Evolutionary conservation across 768 basidiomycete genomes (phyloP).

Genomic region (Xerocomellus intermedius): DNA sequence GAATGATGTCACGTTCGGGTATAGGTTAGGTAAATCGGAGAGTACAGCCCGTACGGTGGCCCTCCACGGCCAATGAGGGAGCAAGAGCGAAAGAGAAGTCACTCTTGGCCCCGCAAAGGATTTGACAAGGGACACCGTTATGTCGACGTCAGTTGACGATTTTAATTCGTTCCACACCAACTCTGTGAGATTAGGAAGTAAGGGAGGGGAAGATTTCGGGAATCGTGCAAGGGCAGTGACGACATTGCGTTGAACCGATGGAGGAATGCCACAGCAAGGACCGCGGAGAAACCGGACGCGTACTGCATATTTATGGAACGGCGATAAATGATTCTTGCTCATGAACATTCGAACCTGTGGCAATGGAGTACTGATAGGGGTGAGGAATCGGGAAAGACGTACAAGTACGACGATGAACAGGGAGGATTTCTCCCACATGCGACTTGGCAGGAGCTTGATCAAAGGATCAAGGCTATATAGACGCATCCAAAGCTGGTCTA

Average conservation of each 20-base stretch:
- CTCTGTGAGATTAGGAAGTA: constrained; percentile 12
- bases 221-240: constrained; percentile 6
- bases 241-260: constrained; percentile 4
- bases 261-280: constrained; percentile 1
- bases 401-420: background rate
- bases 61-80: background rate
- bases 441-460: background rate
- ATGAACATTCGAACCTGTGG: background rate
- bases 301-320: constrained; percentile 14
- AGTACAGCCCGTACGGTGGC: background rate
- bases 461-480: background rate
- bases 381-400: background rate
- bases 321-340: background rate
- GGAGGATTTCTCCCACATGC: background rate
- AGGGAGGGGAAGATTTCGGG: constrained; percentile 6
- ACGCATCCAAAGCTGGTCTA: background rate
- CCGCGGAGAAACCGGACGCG: constrained; percentile 14
- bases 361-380: background rate
- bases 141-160: background rate
- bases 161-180: background rate
- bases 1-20: background rate
- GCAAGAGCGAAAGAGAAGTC: background rate
- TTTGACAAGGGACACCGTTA: background rate
- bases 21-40: background rate
- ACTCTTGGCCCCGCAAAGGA: background rate